Evolutionary conservation across 164 flowering plant species (phyloP).

Genomic region (Hamamelis virginiana): DNA sequence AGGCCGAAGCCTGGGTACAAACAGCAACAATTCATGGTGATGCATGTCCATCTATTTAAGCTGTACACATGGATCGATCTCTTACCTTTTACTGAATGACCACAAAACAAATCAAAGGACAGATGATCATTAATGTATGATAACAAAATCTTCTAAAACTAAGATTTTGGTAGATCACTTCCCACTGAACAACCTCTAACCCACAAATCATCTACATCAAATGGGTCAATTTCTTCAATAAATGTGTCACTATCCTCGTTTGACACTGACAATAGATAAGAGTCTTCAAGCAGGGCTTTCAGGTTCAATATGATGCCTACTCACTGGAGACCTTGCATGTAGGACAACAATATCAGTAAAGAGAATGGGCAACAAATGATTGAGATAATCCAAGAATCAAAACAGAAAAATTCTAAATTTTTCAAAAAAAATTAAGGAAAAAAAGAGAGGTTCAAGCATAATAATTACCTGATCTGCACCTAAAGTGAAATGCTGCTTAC

Average conservation of each 20-base stretch:
- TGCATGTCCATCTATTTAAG: not conserved
- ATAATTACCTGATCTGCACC: not conserved
- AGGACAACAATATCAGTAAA: not conserved
- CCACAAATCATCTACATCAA: not conserved
- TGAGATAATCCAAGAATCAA: not conserved
- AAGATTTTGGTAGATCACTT: not conserved
- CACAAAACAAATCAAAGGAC: no score
- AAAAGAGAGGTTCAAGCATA: not conserved
- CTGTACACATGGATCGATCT: no score
- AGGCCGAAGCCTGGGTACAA: no score
- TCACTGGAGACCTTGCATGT: slow-evolving; percentile 2
- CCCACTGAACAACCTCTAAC: not conserved
- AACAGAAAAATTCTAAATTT: not conserved
- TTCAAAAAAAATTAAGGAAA: no score
- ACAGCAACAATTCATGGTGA: not conserved
- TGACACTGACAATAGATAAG: slow-evolving; percentile 52
- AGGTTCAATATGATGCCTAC: not conserved
- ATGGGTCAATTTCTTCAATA: no score
- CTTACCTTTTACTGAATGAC: no score
- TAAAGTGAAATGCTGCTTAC: not conserved
- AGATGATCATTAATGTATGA: no score
- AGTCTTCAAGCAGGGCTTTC: slow-evolving; percentile 2
- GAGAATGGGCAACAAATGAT: not conserved
- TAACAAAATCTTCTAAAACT: no score
- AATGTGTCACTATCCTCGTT: slow-evolving; percentile 58